These are phyloP conservation scores for Biancaea sappan DNA, from an alignment of 306 rosid genomes.

Conservation along the genomic window DNA sequence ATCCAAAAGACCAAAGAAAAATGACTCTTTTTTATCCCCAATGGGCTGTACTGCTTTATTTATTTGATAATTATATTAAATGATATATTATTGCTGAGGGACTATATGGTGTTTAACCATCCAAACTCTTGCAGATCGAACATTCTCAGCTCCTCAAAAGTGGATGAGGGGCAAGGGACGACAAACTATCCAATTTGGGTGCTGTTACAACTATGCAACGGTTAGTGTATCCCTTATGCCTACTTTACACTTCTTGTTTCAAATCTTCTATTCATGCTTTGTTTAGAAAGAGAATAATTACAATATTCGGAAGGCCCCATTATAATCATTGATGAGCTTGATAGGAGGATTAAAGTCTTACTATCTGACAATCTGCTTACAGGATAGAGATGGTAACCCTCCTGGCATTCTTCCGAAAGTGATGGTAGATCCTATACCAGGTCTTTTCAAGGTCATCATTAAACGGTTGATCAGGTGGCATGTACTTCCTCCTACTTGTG, in stretches of 20 bases:
- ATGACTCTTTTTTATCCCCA: background rate
- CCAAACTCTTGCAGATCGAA: conserved; percentile 65
- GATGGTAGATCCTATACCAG: conserved; percentile 75
- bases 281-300: conserved; percentile 14
- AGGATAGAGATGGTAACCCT: conserved; percentile 92
- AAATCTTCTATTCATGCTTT: background rate
- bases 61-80: conserved; percentile 13
- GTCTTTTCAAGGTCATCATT: conserved; percentile 91
- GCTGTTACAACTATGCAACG: conserved; percentile 90
- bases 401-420: conserved; percentile 77
- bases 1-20: conserved; percentile 11
- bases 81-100: conserved; percentile 5
- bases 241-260: conserved; percentile 7
- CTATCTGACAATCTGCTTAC: conserved; percentile 36
- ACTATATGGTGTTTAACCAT: conserved; percentile 21
- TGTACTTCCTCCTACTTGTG: conserved; percentile 84
- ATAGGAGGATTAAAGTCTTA: conserved; percentile 17
- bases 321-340: conserved; percentile 27
- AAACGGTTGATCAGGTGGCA: conserved; percentile 87
- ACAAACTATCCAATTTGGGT: conserved; percentile 87
- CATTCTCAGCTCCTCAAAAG: conserved; percentile 83
- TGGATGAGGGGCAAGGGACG: conserved; percentile 99
- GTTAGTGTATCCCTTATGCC: conserved; percentile 50
- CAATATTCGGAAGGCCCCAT: background rate
- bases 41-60: background rate